Evolutionary conservation across 2,329 filamentous ascomycete species (phyloP).

Genomic region (Xylaria multiplex): DNA sequence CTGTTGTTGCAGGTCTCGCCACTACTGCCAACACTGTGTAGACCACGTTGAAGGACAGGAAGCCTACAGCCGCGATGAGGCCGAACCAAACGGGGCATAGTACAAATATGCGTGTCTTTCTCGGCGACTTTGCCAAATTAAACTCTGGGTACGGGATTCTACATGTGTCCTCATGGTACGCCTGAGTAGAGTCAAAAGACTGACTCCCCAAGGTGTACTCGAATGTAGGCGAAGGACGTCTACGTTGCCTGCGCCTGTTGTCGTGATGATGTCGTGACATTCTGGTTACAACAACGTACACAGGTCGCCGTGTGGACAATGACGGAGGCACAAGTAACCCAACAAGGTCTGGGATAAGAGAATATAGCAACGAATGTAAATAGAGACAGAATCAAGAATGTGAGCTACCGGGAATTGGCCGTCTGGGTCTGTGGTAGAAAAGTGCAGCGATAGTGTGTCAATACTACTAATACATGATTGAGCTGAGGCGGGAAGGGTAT

Average conservation of each 20-base stretch:
- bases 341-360: neutral
- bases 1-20: neutral
- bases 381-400: constrained; percentile 2
- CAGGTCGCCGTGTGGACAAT: neutral
- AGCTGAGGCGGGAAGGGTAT: neutral
- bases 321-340: neutral
- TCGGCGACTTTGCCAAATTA: neutral
- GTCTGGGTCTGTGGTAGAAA: neutral
- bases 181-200: neutral
- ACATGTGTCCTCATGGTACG: constrained; percentile 2
- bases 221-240: neutral
- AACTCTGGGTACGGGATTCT: neutral
- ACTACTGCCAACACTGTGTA: constrained; percentile 2
- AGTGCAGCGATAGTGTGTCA: neutral
- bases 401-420: neutral
- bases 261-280: neutral
- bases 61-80: neutral
- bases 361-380: neutral
- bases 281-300: neutral
- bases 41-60: constrained; percentile 1
- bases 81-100: neutral
- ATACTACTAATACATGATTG: neutral
- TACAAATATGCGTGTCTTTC: neutral
- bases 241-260: neutral
- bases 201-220: neutral